Evolutionary conservation across 2,329 filamentous ascomycete genomes (phyloP), one percentile per base, ranked within the genome.

Genomic region (Monosporascus ibericus): DNA sequence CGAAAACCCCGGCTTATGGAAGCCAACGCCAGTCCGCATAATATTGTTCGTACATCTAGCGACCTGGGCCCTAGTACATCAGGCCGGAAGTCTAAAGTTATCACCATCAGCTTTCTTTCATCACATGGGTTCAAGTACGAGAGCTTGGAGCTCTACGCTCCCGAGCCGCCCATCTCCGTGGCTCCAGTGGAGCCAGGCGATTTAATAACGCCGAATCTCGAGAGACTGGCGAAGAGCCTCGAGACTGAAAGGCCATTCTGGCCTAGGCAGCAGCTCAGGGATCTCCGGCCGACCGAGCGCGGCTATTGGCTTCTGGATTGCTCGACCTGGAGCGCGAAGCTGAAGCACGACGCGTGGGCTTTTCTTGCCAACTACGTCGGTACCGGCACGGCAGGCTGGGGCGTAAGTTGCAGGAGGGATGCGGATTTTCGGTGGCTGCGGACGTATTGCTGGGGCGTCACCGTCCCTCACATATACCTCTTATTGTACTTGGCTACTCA

Each of bases 401-500:
- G 84, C 3, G 76, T 87, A 1, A 83, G 80, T 72, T 84, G 81
- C 58, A 68, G 65, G 15, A 71, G 81, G 25, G 72, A 76, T 47
- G 60, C 61, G 24, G 64, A 60, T 4, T 77, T 72, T 59, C 68
- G 64, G 11, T 71, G 75, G 52, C 67, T 95, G 2, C 79, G 83
- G 36, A 67, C 92, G 1, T 94, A 88, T 65, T 89, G 88, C 63
- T 96, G 88, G 85, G 91, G 88, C 0, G 80, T 86, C 56, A 72
- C 90, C 1, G 81, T 82, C 0, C 78, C 82, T 50, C 86, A 95
- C 61, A 76, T 89, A 36, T 95, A 90, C 66, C 69, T 94, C 4
- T 67, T 92, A 39, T 68, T 95, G 0, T 92, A 88, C 64, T 70
- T 91, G 15, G 87, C 84, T 0, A 92, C 86, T 60, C 76, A 81